Conservation (phyloP, 2,329 filamentous ascomycete species). For the Berkeleyomyces basicola region DNA sequence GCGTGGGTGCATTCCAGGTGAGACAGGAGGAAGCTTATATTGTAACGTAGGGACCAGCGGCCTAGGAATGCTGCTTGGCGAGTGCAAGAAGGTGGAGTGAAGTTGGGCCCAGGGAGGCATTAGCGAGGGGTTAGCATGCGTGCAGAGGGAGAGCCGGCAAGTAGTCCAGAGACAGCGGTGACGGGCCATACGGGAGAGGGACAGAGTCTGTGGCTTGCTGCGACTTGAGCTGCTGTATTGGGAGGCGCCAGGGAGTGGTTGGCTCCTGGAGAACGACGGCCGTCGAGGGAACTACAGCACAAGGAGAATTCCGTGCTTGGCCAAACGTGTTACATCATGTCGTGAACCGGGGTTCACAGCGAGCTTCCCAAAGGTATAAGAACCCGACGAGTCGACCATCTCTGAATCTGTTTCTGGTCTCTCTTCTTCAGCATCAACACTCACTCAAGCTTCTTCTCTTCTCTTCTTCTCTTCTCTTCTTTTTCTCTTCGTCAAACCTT, state of each 20-base stretch:
- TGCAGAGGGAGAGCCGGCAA: background rate
- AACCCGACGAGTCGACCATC: background rate
- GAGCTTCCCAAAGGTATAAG: slow-evolving; percentile 4
- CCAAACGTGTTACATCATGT: background rate
- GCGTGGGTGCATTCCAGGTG: background rate
- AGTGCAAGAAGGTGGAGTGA: background rate
- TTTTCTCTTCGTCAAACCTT: background rate
- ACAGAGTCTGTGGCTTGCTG: background rate
- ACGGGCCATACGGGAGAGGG: background rate
- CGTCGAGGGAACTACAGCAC: too few relatives aligned
- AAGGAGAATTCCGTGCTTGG: background rate
- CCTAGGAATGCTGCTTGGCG: slow-evolving; percentile 1
- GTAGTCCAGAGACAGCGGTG: background rate
- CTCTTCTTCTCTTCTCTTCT: slow-evolving; percentile 6
- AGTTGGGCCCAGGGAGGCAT: background rate
- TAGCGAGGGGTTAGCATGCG: background rate
- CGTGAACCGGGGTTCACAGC: background rate
- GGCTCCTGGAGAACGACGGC: too few relatives aligned
- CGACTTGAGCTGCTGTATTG: background rate
- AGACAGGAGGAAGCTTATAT: background rate
- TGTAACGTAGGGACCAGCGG: background rate
- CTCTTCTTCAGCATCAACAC: slow-evolving; percentile 5
- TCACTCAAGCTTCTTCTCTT: slow-evolving; percentile 6
- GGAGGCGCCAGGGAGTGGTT: background rate
- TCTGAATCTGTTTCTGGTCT: background rate